phyloP scores from a whole-genome alignment of 73 alveolate genomes.

The Stentor coeruleus region DNA sequence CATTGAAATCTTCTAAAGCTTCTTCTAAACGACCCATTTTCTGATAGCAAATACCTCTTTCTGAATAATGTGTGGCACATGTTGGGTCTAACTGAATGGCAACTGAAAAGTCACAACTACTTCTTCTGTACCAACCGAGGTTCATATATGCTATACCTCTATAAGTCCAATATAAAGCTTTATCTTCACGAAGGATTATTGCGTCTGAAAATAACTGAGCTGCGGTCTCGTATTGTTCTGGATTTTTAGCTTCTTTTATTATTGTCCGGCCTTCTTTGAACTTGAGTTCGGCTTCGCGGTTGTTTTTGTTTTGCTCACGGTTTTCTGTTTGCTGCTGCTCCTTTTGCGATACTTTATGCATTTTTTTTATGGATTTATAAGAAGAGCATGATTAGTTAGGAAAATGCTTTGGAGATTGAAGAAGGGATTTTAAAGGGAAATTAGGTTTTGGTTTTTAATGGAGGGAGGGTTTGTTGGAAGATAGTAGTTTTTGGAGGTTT shows the following conservation, averaged over 20 bases:
- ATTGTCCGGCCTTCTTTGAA: constrained; percentile 40
- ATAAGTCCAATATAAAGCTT: constrained; percentile 47
- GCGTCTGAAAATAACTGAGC: constrained; percentile 64
- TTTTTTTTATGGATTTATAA: neutral
- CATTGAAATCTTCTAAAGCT: constrained; percentile 68
- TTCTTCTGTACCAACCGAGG: constrained; percentile 60
- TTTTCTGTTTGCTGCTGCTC: constrained; percentile 21
- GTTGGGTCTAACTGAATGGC: constrained; percentile 59
- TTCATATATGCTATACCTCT: constrained; percentile 63
- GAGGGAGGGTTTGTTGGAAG: no score
- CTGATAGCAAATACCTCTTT: constrained; percentile 58
- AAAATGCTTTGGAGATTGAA: no score
- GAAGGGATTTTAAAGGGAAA: no score
- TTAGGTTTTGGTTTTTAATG: no score
- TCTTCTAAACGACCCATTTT: constrained; percentile 62
- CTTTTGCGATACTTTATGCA: constrained; percentile 20
- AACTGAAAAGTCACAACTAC: constrained; percentile 65
- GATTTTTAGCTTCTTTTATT: constrained; percentile 45
- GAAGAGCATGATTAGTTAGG: constrained; percentile 40
- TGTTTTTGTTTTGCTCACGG: constrained; percentile 17
- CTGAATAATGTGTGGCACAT: constrained; percentile 42
- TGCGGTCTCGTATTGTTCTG: constrained; percentile 60
- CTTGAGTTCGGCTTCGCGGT: constrained; percentile 20
- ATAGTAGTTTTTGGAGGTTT: no score
- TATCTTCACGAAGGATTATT: constrained; percentile 36